Evolutionary conservation across 805 yeast genomes (phyloP), one percentile per base, ranked within the genome.

Genomic region (Cyberlindnera misumaiensis): DNA sequence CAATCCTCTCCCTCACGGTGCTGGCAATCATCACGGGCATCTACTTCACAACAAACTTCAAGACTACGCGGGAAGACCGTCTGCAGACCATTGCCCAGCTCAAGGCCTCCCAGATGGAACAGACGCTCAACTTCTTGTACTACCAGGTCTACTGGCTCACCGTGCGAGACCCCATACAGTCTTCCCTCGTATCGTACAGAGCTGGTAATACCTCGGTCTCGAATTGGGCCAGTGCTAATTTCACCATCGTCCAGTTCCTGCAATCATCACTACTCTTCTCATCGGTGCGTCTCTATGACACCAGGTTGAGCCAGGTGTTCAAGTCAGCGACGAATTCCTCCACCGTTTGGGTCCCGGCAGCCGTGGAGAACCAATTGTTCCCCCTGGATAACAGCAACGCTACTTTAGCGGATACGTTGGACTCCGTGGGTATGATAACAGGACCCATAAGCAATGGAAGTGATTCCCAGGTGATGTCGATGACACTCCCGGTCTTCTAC

Each of bases 61-160:
- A 77, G 24, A 60, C 70, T 34, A 59, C 83, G 32, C 68, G 94
- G 50, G 75, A 80, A 1, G 88, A 84, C 44, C 72, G 88, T 40
- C 63, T 88, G 18, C 75, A 74, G 49, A 85, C 85, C 32, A 83
- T 87, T 15, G 83, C 95, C 2, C 83, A 83, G 56, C 64, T 88
- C 40, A 87, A 86, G 58, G 77, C 90, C 0, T 73, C 89, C 0
- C 96, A 88, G 58, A 65, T 87, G 15, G 72, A 70, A 39, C 96
- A 86, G 59, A 72, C 76, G 30, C 63, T 84, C 41, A 73, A 73
- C 42, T 72, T 68, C 43, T 64, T 75, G 20, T 80, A 77, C 55
- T 83, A 80, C 53, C 94, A 86, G 58, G 72, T 80, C 3, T 70
- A 71, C 40, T 78, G 83, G 66, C 62, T 87, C 9, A 63, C 85